These are phyloP conservation scores for Meredithiella fracta DNA, from an alignment of 2,329 filamentous ascomycete genomes.

Conservation along the genomic window DNA sequence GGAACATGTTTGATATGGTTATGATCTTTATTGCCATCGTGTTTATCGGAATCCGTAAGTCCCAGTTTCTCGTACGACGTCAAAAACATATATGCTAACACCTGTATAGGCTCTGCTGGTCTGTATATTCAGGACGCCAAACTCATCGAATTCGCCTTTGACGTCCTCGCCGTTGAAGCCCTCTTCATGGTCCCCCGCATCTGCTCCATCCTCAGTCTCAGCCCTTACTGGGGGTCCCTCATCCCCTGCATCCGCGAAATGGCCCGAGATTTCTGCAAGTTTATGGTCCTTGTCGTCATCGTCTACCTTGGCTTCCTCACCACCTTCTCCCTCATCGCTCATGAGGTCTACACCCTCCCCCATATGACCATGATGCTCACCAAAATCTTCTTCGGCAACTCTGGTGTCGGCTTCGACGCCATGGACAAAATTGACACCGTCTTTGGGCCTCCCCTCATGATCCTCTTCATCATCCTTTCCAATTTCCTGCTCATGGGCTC, in stretches of 20 bases:
- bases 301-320: constrained; percentile 80
- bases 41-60: constrained; percentile 58
- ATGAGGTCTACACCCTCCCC: constrained; percentile 45
- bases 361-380: constrained; percentile 63
- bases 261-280: constrained; percentile 83
- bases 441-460: constrained; percentile 45
- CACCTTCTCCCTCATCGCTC: constrained; percentile 65
- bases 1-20: constrained; percentile 56
- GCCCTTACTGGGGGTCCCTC: constrained; percentile 77
- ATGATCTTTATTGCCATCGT: constrained; percentile 58
- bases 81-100: not conserved
- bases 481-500: constrained; percentile 67
- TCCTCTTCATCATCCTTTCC: constrained; percentile 61
- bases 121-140: constrained; percentile 38
- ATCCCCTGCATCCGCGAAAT: constrained; percentile 88
- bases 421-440: constrained; percentile 43
- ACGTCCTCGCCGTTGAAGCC: constrained; percentile 76
- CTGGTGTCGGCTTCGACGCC: constrained; percentile 55
- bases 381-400: constrained; percentile 68
- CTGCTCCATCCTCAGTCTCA: constrained; percentile 71
- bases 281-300: constrained; percentile 62
- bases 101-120: constrained; percentile 44
- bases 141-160: constrained; percentile 67
- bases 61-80: not conserved
- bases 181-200: constrained; percentile 81